phyloP scores from a whole-genome alignment of 768 basidiomycete genomes.

The Mycena alexandri region DNA sequence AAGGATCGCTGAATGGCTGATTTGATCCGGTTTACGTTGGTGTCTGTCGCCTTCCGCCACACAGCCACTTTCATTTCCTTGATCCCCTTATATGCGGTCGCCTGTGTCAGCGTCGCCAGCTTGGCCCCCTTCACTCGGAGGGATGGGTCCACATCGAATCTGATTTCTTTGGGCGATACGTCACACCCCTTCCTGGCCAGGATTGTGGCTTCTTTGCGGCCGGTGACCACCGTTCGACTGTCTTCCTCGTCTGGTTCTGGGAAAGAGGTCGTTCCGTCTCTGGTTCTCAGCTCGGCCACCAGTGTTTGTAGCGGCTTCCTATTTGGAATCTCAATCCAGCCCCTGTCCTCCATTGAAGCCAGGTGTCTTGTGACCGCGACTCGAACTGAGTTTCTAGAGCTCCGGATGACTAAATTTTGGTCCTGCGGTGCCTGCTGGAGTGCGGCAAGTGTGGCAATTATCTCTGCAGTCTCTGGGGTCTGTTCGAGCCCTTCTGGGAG shows the following conservation, averaged over 20 bases:
- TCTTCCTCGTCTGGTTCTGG: too few species aligned
- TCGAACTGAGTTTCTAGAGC: neutral
- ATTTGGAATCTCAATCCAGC: neutral
- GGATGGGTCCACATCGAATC: neutral
- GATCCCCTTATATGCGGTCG: slow-evolving; percentile 1
- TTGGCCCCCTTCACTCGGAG: neutral
- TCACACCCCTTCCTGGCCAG: neutral
- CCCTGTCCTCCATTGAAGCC: neutral
- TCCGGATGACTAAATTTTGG: neutral
- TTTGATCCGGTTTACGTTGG: neutral
- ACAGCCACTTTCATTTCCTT: neutral
- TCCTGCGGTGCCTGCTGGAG: neutral
- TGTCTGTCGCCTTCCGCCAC: neutral
- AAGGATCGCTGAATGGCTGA: neutral
- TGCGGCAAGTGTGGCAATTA: neutral
- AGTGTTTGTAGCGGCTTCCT: neutral
- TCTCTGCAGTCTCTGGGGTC: neutral
- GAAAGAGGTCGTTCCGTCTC: neutral
- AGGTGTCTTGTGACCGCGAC: neutral
- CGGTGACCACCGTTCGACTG: neutral
- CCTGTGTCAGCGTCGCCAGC: neutral
- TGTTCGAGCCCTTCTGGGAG: neutral
- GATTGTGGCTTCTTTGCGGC: neutral
- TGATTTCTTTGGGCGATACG: neutral
- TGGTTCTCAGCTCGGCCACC: neutral